Evolutionary conservation across 2,329 filamentous ascomycete genomes (phyloP), one percentile per base, ranked within the genome.

Genomic region (Penicillium psychrosexuale): DNA sequence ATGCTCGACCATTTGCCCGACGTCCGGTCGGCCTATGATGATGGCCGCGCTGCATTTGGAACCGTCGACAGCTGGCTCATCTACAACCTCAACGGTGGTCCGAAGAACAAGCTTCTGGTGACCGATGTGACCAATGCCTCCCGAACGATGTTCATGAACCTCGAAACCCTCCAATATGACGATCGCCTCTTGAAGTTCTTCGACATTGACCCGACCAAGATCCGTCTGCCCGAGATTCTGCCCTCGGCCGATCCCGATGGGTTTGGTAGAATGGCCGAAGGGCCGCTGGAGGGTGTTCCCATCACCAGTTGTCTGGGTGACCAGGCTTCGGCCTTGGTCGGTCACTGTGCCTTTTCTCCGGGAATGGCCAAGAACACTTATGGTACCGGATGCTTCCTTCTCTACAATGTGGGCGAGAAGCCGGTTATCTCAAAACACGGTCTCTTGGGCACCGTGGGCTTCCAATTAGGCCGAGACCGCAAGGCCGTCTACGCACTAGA

Each of bases 91-190:
- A 79, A 95, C 67, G 90, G 89, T 55, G 86, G 88, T 47, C 80
- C 78, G 31, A 79, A 84, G 56, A 84, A 81, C 48, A 82, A 86
- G 53, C 74, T 91, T 40, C 86, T 90, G 68, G 90, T 96, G 55
- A 94, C 91, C 0, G 91, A 96, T 72, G 85, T 87, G 45, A 91
- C 89, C 57, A 96, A 96, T 71, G 91, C 91, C 19, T 93, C 89
- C 50, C 81, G 91, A 67, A 96, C 91, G 57, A 95, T 96, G 91
- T 94, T 96, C 74, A 92, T 96, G 87, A 91, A 96, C 75, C 80
- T 96, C 51, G 82, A 85, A 64, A 92, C 86, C 11, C 80, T 91
- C 56, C 73, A 91, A 65, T 96, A 96, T 73, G 90, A 93, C 69
- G 84, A 91, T 53, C 80, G 80, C 38, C 81, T 96, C 27, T 77